Percentiles rank a stretch among this genome's conserved stretches.
These are phyloP conservation scores for Gynostemma pentaphyllum DNA, from an alignment of 306 rosid species.

Conservation along the genomic window DNA sequence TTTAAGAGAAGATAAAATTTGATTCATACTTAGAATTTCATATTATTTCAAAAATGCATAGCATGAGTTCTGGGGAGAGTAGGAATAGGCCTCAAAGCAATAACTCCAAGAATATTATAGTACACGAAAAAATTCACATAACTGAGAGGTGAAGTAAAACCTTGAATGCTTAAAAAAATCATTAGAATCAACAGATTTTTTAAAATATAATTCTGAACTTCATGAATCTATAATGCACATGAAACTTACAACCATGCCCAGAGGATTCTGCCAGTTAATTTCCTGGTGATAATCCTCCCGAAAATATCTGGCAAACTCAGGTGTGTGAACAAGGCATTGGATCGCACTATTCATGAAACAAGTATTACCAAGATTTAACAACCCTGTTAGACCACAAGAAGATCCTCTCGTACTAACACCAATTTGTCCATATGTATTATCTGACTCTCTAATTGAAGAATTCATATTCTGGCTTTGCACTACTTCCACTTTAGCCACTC, in stretches of 20 bases:
- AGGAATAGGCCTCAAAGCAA: neutral
- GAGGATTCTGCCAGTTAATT: slow-evolving; percentile 85
- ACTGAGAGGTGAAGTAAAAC: neutral
- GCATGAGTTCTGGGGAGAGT: neutral
- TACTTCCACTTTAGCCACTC: slow-evolving; percentile 50
- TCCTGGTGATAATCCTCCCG: slow-evolving; percentile 94
- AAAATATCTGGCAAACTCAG: slow-evolving; percentile 85
- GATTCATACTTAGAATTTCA: neutral
- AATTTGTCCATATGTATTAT: slow-evolving; percentile 39
- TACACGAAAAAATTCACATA: neutral
- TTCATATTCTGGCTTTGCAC: slow-evolving; percentile 40
- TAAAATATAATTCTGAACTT: neutral
- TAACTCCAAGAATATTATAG: neutral
- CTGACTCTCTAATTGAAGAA: slow-evolving; percentile 58
- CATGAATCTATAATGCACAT: slow-evolving; percentile 7
- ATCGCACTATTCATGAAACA: slow-evolving; percentile 99
- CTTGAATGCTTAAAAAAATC: neutral
- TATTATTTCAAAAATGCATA: neutral
- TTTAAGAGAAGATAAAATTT: neutral
- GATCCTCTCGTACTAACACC: slow-evolving; percentile 94
- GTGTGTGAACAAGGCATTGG: slow-evolving; percentile 96
- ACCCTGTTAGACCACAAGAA: slow-evolving; percentile 79
- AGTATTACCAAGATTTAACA: slow-evolving; percentile 93
- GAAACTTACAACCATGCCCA: slow-evolving; percentile 98
- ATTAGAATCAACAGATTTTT: neutral